phyloP scores from a whole-genome alignment of 768 basidiomycete genomes.

The Coprinopsis sp. region DNA sequence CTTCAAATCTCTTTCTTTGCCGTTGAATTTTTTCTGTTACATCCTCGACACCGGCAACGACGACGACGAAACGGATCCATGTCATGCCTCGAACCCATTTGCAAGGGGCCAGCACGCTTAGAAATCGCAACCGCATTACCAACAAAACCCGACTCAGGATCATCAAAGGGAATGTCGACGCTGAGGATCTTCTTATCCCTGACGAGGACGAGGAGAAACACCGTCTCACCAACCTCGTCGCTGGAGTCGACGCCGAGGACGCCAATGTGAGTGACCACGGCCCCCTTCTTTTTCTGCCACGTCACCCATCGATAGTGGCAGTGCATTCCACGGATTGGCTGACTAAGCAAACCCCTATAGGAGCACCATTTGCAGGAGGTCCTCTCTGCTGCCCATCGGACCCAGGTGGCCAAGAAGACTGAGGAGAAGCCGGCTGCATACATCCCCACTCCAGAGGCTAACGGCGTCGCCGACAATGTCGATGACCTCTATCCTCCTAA shows the following conservation, averaged over 20 bases:
- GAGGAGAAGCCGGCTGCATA: slow-evolving; percentile 48
- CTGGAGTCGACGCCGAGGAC: slow-evolving; percentile 89
- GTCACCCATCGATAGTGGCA: slow-evolving; percentile 40
- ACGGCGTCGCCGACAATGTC: slow-evolving; percentile 75
- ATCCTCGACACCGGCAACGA: not conserved
- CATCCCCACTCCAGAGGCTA: slow-evolving; percentile 93
- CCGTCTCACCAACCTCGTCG: slow-evolving; percentile 67
- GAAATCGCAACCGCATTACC: slow-evolving; percentile 87
- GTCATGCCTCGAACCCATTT: slow-evolving; percentile 83
- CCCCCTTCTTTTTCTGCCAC: slow-evolving; percentile 32
- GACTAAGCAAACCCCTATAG: slow-evolving; percentile 42
- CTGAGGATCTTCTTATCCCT: slow-evolving; percentile 72
- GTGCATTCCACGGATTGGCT: slow-evolving; percentile 48
- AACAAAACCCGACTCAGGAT: slow-evolving; percentile 90
- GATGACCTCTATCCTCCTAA: slow-evolving; percentile 65
- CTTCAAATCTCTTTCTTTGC: not conserved
- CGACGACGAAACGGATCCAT: too few relatives aligned
- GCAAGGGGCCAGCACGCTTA: slow-evolving; percentile 70
- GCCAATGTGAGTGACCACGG: slow-evolving; percentile 79
- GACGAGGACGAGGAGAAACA: slow-evolving; percentile 85
- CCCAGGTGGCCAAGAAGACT: slow-evolving; percentile 24
- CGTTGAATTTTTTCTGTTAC: not conserved
- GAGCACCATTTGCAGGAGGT: slow-evolving; percentile 54
- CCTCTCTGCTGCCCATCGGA: slow-evolving; percentile 40
- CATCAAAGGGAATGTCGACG: slow-evolving; percentile 76